These are phyloP conservation scores for Henckelia pumila DNA, from an alignment of 257 asterid species.

Conservation along the genomic window DNA sequence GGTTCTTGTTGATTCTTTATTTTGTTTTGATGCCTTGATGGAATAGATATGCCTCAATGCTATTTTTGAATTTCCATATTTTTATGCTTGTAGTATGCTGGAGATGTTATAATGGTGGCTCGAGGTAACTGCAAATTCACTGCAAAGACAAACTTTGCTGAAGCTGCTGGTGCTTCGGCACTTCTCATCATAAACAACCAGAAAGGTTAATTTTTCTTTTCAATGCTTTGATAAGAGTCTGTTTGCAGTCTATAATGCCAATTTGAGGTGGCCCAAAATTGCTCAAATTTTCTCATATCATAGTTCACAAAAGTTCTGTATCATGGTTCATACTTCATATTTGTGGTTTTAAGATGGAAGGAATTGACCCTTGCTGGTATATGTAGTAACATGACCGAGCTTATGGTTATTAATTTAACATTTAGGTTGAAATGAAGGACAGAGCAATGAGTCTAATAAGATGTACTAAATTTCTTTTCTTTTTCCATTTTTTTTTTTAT, in stretches of 20 bases:
- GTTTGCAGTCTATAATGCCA: not conserved
- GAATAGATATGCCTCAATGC: slow-evolving; percentile 17
- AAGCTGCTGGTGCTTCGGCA: slow-evolving; percentile 94
- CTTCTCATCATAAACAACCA: slow-evolving; percentile 77
- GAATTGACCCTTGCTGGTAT: not conserved
- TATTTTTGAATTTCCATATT: not conserved
- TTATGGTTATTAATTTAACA: not conserved
- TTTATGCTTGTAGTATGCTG: not conserved
- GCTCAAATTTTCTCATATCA: not conserved
- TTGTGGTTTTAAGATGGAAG: not conserved
- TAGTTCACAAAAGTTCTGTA: not conserved
- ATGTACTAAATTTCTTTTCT: not conserved
- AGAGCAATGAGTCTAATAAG: not conserved
- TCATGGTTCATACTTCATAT: not conserved
- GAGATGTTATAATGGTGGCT: not conserved
- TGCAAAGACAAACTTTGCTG: slow-evolving; percentile 29
- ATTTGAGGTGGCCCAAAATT: not conserved
- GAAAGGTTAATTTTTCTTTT: slow-evolving; percentile 53
- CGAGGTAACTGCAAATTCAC: not conserved
- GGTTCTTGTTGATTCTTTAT: not conserved
- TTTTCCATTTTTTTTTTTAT: too few relatives aligned
- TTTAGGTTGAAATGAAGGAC: not conserved
- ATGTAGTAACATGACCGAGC: not conserved
- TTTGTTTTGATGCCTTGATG: slow-evolving; percentile 5
- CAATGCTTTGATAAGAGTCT: not conserved